These are phyloP conservation scores for Monosporozyma siamensis DNA, from an alignment of 805 yeast genomes.

Conservation along the genomic window DNA sequence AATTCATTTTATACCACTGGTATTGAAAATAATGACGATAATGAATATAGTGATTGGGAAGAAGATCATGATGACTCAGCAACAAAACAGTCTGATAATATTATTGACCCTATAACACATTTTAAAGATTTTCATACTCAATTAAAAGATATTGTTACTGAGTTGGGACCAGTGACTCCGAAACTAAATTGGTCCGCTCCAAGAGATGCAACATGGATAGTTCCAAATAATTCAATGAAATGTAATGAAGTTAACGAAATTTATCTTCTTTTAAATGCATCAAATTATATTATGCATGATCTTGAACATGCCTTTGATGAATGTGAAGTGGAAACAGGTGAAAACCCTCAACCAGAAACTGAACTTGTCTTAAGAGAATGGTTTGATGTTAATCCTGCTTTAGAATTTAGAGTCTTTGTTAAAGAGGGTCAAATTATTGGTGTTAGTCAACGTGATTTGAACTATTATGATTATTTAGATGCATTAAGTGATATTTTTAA, in stretches of 20 bases:
- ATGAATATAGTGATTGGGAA: constrained; percentile 72
- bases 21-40: constrained; percentile 38
- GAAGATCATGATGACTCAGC: constrained; percentile 24
- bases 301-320: constrained; percentile 59
- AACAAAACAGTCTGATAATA: constrained; percentile 4
- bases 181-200: constrained; percentile 98
- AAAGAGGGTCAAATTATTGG: constrained; percentile 55
- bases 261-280: constrained; percentile 72
- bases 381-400: constrained; percentile 75
- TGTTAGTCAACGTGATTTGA: constrained; percentile 77
- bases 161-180: constrained; percentile 62
- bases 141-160: constrained; percentile 38
- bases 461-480: constrained; percentile 63
- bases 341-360: constrained; percentile 28
- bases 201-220: constrained; percentile 87
- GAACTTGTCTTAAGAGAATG: constrained; percentile 77
- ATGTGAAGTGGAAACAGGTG: constrained; percentile 25
- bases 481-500: constrained; percentile 41
- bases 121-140: constrained; percentile 54
- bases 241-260: constrained; percentile 68
- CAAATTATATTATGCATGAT: constrained; percentile 84
- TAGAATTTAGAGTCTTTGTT: constrained; percentile 86
- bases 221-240: constrained; percentile 63
- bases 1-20: constrained; percentile 29
- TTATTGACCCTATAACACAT: constrained; percentile 36